Percentiles rank a stretch among this genome's conserved stretches.
Evolutionary conservation across 352 stramenopile genomes (phyloP).

Genomic region (Sclerospora graminicola): DNA sequence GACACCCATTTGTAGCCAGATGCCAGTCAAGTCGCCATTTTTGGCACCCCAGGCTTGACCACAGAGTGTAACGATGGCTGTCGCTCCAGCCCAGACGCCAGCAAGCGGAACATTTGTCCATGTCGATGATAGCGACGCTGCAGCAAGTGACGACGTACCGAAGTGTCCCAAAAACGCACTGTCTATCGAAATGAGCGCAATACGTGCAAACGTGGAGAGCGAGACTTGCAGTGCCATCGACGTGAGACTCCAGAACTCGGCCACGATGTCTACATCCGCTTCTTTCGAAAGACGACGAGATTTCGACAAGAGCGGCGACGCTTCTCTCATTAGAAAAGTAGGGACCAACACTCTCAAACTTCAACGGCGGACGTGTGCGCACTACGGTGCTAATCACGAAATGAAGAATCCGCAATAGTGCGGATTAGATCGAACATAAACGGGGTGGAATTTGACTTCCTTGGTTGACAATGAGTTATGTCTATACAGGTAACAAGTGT

Average conservation of each 20-base stretch:
- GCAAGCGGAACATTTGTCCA: slow-evolving; percentile 67
- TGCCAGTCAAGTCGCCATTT: slow-evolving; percentile 49
- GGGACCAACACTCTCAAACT: background rate
- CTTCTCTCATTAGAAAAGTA: background rate
- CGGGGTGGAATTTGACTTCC: too few relatives aligned
- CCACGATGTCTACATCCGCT: slow-evolving; percentile 33
- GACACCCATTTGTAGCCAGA: slow-evolving; percentile 71
- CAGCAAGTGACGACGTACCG: slow-evolving; percentile 55
- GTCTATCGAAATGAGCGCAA: slow-evolving; percentile 70
- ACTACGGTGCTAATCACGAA: too few relatives aligned
- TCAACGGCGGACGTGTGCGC: too few relatives aligned
- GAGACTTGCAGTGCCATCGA: slow-evolving; percentile 77
- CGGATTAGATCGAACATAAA: too few relatives aligned
- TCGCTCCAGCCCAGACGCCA: slow-evolving; percentile 56
- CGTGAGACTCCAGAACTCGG: slow-evolving; percentile 53
- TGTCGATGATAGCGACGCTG: slow-evolving; percentile 60
- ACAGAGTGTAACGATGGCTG: slow-evolving; percentile 68
- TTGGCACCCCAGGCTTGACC: slow-evolving; percentile 63
- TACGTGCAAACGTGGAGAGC: slow-evolving; percentile 63
- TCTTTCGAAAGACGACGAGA: slow-evolving; percentile 11
- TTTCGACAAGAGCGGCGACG: background rate
- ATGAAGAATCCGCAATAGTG: too few relatives aligned
- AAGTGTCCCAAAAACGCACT: slow-evolving; percentile 70
- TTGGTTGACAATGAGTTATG: too few relatives aligned
- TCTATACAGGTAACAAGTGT: too few relatives aligned